phyloP scores from a whole-genome alignment of 2,329 filamentous ascomycete species.

The Phaeosphaeriaceae sp. region DNA sequence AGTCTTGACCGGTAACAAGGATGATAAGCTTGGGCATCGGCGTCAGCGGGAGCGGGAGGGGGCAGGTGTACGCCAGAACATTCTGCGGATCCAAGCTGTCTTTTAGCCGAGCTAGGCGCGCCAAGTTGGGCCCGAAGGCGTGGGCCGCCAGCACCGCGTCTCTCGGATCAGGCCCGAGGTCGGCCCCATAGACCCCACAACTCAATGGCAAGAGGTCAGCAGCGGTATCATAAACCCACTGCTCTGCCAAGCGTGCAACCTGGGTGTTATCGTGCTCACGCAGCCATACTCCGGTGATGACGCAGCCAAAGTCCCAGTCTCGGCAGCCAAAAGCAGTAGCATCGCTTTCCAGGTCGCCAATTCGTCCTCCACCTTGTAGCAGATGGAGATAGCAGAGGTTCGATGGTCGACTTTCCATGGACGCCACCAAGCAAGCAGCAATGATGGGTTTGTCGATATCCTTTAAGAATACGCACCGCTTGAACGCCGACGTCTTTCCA shows the following conservation, averaged over 20 bases:
- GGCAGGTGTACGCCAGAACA: constrained; percentile 65
- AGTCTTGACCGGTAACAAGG: constrained; percentile 63
- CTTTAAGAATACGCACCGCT: constrained; percentile 69
- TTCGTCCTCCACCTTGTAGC: constrained; percentile 65
- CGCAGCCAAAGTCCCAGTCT: constrained; percentile 71
- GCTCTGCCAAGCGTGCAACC: constrained; percentile 47
- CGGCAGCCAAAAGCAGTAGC: constrained; percentile 69
- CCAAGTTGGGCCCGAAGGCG: constrained; percentile 66
- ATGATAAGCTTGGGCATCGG: constrained; percentile 24
- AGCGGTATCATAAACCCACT: constrained; percentile 66
- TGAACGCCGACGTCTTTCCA: constrained; percentile 70
- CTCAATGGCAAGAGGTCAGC: constrained; percentile 58
- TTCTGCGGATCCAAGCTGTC: constrained; percentile 56
- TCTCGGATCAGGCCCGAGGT: constrained; percentile 69
- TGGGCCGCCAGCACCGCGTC: constrained; percentile 59
- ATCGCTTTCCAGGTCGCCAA: constrained; percentile 54
- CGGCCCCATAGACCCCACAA: constrained; percentile 65
- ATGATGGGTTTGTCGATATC: constrained; percentile 50
- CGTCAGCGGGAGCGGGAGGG: constrained; percentile 51
- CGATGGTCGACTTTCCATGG: constrained; percentile 60
- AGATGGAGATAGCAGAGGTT: constrained; percentile 69
- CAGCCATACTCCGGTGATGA: constrained; percentile 69
- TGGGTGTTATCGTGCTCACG: constrained; percentile 60
- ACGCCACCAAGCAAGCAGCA: constrained; percentile 50
- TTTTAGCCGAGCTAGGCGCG: constrained; percentile 63